Percentiles rank a stretch among this genome's conserved stretches.
Conservation (phyloP, 257 asterid genomes). For the Nicotiana undulata region DNA sequence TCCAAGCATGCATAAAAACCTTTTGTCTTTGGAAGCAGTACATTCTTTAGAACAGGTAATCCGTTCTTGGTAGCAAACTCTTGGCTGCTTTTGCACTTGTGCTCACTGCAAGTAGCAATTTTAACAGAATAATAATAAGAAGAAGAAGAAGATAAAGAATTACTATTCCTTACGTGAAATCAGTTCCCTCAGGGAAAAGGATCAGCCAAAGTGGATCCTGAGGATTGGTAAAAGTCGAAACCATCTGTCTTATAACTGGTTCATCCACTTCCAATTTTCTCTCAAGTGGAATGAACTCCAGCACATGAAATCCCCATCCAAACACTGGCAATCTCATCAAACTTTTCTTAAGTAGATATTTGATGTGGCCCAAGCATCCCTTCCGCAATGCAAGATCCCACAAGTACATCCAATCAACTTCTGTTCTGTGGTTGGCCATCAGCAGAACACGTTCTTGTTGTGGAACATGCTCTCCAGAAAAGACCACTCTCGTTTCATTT, state of each 20-base stretch:
- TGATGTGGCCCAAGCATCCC: constrained; percentile 53
- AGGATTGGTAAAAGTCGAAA: constrained; percentile 47
- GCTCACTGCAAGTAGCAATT: constrained; percentile 46
- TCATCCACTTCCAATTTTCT: constrained; percentile 82
- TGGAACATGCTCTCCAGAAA: constrained; percentile 65
- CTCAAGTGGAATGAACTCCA: constrained; percentile 81
- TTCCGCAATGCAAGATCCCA: constrained; percentile 84
- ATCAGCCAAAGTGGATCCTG: constrained; percentile 76
- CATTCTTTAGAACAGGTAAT: constrained; percentile 64
- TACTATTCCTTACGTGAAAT: constrained; percentile 54
- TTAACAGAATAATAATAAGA: too few species aligned
- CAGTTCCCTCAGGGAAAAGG: constrained; percentile 89
- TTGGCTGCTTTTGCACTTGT: constrained; percentile 64
- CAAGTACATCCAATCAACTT: constrained; percentile 91
- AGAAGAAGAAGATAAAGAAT: too few species aligned
- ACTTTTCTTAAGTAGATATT: constrained; percentile 71
- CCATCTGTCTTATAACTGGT: constrained; percentile 37
- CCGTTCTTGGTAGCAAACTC: constrained; percentile 70
- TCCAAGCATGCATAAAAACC: constrained; percentile 70
- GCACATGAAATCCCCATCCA: constrained; percentile 73
- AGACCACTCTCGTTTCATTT: constrained; percentile 61
- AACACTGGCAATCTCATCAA: constrained; percentile 74
- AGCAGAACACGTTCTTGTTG: constrained; percentile 52
- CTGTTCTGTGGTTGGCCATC: constrained; percentile 75
- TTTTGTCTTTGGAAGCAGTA: constrained; percentile 75